Evolutionary conservation across 1,284 basidiomycete genomes (phyloP), one percentile per base, ranked within the genome.

Genomic region (Flammula alnicola): DNA sequence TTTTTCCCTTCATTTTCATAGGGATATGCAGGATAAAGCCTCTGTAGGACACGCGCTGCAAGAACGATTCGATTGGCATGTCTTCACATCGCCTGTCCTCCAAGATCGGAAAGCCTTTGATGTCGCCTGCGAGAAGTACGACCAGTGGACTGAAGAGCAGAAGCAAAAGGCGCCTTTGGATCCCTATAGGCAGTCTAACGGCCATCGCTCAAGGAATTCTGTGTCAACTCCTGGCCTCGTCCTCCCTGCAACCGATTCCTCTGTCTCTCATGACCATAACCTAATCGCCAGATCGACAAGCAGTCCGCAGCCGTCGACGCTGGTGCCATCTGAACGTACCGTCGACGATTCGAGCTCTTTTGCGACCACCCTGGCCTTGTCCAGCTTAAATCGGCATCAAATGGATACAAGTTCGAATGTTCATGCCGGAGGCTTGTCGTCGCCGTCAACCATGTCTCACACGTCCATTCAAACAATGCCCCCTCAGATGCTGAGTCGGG

Each of bases 21-120:
- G 84, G 63, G 85, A 88, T 63, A 86, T 86, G 83, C 70, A 75
- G 49, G 78, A 84, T 54, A 74, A 77, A 51, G 78, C 79, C 52
- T 68, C 69, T 8, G 63, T 85, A 8, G 71, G 71, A 22, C 60
- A 64, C 47, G 72, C 73, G 7, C 64, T 84, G 4, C 64, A 75
- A 46, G 73, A 77, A 26, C 70, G 76, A 4, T 77, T 84, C 48
- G 65, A 67, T 26, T 81, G 83, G 79, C 59, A 62, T 17, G 62
- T 68, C 9, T 63, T 70, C 16, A 60, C 71, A 9, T 61, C 67
- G 0, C 56, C 70, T 19, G 62, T 72, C 2, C 64, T 74, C n/a
- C 61, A 70, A 30, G 79, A 80, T 47, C 78, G 80, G 46, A 78
- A 80, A 55, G 65, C 67, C 6, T 86, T 82, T 63, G 76, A 83